These are phyloP conservation scores for Coemansia sp. DNA, from an alignment of 192 early-diverging fungal species.

Conservation along the genomic window DNA sequence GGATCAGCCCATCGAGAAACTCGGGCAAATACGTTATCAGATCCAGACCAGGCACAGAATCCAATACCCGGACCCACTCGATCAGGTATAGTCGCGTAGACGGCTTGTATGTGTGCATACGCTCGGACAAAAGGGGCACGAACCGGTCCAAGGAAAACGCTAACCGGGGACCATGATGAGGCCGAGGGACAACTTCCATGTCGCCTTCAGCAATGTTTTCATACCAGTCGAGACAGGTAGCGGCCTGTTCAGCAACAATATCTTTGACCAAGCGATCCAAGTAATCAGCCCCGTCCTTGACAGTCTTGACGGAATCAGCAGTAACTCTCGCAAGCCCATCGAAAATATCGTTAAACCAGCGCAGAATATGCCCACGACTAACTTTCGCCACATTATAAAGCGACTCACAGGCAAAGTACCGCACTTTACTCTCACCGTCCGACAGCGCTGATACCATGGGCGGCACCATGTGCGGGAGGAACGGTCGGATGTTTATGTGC, in stretches of 20 bases:
- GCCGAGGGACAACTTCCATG: background rate
- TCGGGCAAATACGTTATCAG: conserved; percentile 89
- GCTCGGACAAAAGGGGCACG: conserved; percentile 90
- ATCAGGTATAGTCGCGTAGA: conserved; percentile 91
- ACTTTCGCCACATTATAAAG: conserved; percentile 99
- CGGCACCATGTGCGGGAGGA: conserved; percentile 82
- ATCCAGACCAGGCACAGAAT: conserved; percentile 94
- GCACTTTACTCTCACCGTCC: conserved; percentile 90
- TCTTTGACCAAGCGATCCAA: conserved; percentile 96
- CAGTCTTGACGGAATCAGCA: conserved; percentile 84
- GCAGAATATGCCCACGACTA: conserved; percentile 81
- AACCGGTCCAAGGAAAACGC: conserved; percentile 93
- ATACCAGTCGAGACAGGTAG: conserved; percentile 66
- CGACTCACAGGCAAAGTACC: conserved; percentile 98
- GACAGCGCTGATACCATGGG: conserved; percentile 92
- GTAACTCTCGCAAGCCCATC: conserved; percentile 91
- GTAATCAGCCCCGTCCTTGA: conserved; percentile 94
- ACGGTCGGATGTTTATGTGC: conserved; percentile 66
- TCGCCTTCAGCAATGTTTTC: conserved; percentile 12
- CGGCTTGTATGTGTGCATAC: conserved; percentile 90
- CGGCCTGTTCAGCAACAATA: conserved; percentile 90
- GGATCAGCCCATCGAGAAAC: conserved; percentile 91
- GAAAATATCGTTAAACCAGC: conserved; percentile 97
- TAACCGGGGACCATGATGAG: conserved; percentile 19
- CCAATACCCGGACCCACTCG: conserved; percentile 91